These are phyloP conservation scores for Globisporangium okanoganense DNA, from an alignment of 352 stramenopile species.

Conservation along the genomic window DNA sequence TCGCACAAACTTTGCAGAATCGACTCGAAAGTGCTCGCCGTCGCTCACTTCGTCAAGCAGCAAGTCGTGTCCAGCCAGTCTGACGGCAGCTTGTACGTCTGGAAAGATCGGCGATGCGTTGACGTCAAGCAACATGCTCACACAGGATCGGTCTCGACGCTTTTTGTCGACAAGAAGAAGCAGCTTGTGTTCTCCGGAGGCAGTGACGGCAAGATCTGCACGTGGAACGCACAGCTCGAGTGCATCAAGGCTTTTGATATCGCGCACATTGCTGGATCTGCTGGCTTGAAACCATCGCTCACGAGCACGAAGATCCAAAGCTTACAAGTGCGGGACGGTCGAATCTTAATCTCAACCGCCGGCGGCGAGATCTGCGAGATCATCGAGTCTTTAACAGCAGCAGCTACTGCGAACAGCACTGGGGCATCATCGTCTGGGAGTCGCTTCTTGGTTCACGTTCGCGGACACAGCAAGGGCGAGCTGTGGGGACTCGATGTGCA, in stretches of 20 bases:
- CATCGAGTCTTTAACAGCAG: conserved; percentile 21
- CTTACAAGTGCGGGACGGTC: conserved; percentile 49
- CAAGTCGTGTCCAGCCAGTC: conserved; percentile 60
- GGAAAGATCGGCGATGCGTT: conserved; percentile 66
- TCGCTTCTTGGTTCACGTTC: conserved; percentile 36
- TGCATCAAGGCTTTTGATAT: conserved; percentile 38
- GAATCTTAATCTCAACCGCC: conserved; percentile 80
- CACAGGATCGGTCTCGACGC: conserved; percentile 33
- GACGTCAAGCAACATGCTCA: conserved; percentile 45
- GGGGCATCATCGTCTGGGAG: conserved; percentile 11
- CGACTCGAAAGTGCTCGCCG: conserved; percentile 35
- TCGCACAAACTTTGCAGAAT: conserved; percentile 42
- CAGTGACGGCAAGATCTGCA: conserved; percentile 48
- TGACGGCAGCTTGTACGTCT: conserved; percentile 70
- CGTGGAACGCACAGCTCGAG: conserved; percentile 61
- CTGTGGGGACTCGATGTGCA: conserved; percentile 78
- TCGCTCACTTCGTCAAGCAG: conserved; percentile 33
- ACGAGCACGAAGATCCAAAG: conserved; percentile 47
- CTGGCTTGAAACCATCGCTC: conserved; percentile 11
- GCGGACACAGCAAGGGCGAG: conserved; percentile 60
- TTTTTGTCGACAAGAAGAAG: conserved; percentile 45
- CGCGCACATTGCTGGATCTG: conserved; percentile 21
- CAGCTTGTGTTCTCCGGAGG: conserved; percentile 59
- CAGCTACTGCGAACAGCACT: background rate
- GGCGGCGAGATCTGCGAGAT: conserved; percentile 88